Conservation (phyloP, 768 basidiomycete genomes). For the Termitomyces sp. region DNA sequence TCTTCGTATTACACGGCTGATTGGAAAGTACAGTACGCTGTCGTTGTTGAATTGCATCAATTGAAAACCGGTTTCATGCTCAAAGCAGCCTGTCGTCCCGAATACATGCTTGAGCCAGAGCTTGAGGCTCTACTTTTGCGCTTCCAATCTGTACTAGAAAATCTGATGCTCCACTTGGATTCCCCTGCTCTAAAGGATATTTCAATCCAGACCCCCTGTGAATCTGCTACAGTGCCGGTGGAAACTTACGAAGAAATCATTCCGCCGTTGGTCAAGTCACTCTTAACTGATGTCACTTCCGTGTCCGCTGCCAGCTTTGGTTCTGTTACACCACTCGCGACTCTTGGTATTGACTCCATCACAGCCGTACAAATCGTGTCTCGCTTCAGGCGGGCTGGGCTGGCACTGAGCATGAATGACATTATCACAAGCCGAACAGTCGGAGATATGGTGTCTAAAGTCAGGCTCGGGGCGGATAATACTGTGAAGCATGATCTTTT, state of each 20-base stretch:
- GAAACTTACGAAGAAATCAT: neutral
- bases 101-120: slow-evolving; percentile 20
- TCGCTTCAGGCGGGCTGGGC: slow-evolving; percentile 31
- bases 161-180: slow-evolving; percentile 15
- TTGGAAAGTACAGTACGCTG: slow-evolving; percentile 29
- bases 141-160: slow-evolving; percentile 12
- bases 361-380: slow-evolving; percentile 40
- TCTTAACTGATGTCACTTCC: slow-evolving; percentile 21
- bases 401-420: slow-evolving; percentile 30
- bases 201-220: slow-evolving; percentile 3
- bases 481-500: neutral
- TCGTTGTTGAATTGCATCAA: slow-evolving; percentile 38
- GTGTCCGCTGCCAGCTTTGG: slow-evolving; percentile 24
- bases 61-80: slow-evolving; percentile 23
- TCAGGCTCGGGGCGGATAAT: neutral
- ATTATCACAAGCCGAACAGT: slow-evolving; percentile 37
- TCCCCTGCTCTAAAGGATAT: slow-evolving; percentile 6
- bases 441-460: slow-evolving; percentile 21
- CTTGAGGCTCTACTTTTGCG: slow-evolving; percentile 18
- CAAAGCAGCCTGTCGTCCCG: slow-evolving; percentile 29
- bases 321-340: slow-evolving; percentile 28
- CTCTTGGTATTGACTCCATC: slow-evolving; percentile 46
- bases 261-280: neutral
- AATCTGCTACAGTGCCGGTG: neutral
- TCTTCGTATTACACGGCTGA: neutral